A percentile compares a stretch with the other conserved stretches of the same genome.
Evolutionary conservation across 306 rosid species (phyloP).

Genomic region (Malus fusca): DNA sequence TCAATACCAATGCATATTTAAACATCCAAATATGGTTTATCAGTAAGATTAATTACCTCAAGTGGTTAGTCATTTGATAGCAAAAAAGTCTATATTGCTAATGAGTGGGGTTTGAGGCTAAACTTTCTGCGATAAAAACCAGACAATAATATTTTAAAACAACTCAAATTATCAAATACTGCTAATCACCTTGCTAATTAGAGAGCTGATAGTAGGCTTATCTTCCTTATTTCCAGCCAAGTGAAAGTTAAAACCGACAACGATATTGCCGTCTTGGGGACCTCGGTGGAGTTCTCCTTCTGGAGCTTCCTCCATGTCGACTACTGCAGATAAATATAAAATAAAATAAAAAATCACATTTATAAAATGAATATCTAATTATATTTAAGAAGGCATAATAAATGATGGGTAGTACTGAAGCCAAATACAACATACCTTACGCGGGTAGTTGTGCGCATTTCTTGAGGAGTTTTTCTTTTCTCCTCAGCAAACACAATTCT

Average conservation of each 20-base stretch:
- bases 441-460: conserved; percentile 65
- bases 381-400: background rate
- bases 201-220: no score
- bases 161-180: no score
- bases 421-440: conserved; percentile 41
- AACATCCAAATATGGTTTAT: no score
- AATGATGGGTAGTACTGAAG: background rate
- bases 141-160: no score
- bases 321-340: conserved; percentile 21
- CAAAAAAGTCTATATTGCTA: no score
- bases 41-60: no score
- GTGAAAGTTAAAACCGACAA: conserved; percentile 51
- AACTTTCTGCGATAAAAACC: no score
- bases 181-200: no score
- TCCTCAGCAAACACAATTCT: conserved; percentile 94
- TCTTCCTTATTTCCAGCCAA: background rate
- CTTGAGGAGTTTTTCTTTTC: conserved; percentile 97
- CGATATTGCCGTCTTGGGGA: conserved; percentile 65
- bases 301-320: conserved; percentile 51
- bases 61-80: no score
- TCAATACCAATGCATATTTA: no score
- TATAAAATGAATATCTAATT: background rate
- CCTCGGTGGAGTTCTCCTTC: conserved; percentile 67
- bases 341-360: conserved; percentile 7
- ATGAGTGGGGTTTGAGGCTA: no score